Base-by-base conservation (phyloP, 805 yeast genomes). In the Candida maesae region DNA sequence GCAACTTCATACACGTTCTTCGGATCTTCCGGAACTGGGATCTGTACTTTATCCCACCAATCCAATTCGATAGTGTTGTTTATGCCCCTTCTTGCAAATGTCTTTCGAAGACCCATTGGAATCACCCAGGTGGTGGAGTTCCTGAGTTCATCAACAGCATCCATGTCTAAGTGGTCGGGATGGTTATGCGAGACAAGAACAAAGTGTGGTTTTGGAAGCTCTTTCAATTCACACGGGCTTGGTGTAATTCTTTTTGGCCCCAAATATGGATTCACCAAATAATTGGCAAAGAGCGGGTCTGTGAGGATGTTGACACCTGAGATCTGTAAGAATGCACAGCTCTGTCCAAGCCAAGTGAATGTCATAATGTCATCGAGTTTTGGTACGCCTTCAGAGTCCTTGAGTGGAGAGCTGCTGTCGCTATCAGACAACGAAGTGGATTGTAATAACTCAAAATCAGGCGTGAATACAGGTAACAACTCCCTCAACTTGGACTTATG, bases 341-440 rank as follows among this genome's bases (percentile, higher is more conserved):
- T 83, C 59, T 91, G 98, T 4, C 98, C 98, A 31, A 91, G 61
- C 98, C 98, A 91, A 0, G 96, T 88, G 54, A 83, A 75, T 2
- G 84, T 70, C 51, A 85, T 46, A 50, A 83, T 70, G 20, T 74
- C 66, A 10, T 59, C 41, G 3, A 73, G 38, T 2, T 51, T 38
- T 0, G 79, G 76, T 2, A 67, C 43, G 8, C 20, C 59, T 2
- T 26, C 41, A 14, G 53, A 45, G 1, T 56, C 40, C 12, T 27
- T 15, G 17, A 40, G 26, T 3, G 35, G n/a, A n/a, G n/a, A n/a
- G 38, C 5, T 24, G 28, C 24, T 36, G 6, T 33, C 39, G 5
- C 26, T 40, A 30, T 41, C 26, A 19, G 39, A 14, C 38, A 58
- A 10, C 33, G 53, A 40, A 1, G 51, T 42, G 9, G 44, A 47